Evolutionary conservation across 78 protist genomes (phyloP), one percentile per base, ranked within the genome.

Genomic region (Cavenderia fasciculata): DNA sequence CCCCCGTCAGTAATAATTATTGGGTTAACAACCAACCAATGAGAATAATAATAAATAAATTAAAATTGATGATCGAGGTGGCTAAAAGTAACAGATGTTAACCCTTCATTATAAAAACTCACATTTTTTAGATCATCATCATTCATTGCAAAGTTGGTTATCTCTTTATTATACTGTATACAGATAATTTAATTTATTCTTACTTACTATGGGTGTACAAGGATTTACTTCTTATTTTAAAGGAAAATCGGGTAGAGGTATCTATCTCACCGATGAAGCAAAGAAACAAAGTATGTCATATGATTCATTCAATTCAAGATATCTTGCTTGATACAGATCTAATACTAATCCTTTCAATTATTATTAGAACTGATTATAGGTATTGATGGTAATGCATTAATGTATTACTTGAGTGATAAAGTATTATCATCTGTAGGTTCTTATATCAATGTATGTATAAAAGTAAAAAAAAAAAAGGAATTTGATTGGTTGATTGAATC

Each of bases 311-410:
- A 29, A 61, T n/a, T 4, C 38, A 61, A 4, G 4, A 6, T 12
- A 31, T 29, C 33, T 16, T 31, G n/a, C 5, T 10, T 16, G 33
- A 29, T 52, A 7, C n/a, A n/a, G 11, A 21, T 8, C 21, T 52
- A 19, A 4, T 52, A 4, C 38, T 34, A 31, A 61, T 61, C 33
- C 4, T 14, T 4, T 29, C n/a, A n/a, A 61, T 14, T 61, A 29
- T 7, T 12, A 18, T 18, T 34, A 61, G 49, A 61, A 31, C 33
- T 34, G 33, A 40, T 61, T 40, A 61, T 61, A 14, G 69, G 49
- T 61, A 61, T 61, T 31, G 69, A 61, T 61, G 69, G 69, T 34
- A 61, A 61, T 34, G 69, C 69, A n/a, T 61, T 61, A 14, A 14
- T 61, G 5, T 61, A 61, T 61, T 34, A 29, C 69, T 14, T 61